phyloP scores from a whole-genome alignment of 805 yeast species.

The Saccharomycopsis vini region DNA sequence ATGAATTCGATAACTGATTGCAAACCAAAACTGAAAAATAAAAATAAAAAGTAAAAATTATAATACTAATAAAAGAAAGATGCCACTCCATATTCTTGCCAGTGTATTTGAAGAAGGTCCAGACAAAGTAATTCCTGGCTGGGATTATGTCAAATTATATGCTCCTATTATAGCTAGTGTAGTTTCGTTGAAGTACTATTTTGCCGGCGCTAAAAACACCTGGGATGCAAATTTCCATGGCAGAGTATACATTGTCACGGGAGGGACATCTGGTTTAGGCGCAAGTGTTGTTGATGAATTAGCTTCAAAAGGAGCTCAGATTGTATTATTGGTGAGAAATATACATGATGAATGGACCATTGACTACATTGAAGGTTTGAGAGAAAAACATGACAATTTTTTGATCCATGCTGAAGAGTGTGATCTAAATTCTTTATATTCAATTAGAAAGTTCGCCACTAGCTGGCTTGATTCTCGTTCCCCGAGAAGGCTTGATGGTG shows the following conservation, averaged over 20 bases:
- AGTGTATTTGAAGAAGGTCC: constrained; percentile 65
- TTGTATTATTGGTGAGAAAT: constrained; percentile 61
- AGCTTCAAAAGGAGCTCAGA: constrained; percentile 79
- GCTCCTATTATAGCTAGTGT: constrained; percentile 46
- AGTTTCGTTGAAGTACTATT: constrained; percentile 56
- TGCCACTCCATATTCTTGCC: constrained; percentile 85
- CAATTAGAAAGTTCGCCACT: constrained; percentile 85
- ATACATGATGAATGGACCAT: constrained; percentile 63
- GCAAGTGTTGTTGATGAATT: constrained; percentile 64
- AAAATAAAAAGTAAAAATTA: too few relatives aligned
- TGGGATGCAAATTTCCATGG: constrained; percentile 95
- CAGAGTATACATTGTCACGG: constrained; percentile 71
- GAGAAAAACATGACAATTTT: constrained; percentile 59
- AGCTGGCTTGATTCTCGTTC: constrained; percentile 88
- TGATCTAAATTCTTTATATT: constrained; percentile 63
- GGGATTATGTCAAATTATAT: constrained; percentile 45
- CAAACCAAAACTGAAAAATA: too few relatives aligned
- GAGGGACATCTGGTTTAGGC: constrained; percentile 94
- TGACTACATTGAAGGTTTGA: constrained; percentile 70
- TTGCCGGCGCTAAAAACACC: constrained; percentile 71
- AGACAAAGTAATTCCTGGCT: constrained; percentile 66
- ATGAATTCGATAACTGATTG: too few relatives aligned
- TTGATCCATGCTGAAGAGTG: constrained; percentile 87
- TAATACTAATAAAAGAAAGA: too few relatives aligned
- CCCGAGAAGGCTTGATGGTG: constrained; percentile 84